phyloP scores from a whole-genome alignment of 192 early-diverging fungal species.

The Anaeromyces robustus region DNA sequence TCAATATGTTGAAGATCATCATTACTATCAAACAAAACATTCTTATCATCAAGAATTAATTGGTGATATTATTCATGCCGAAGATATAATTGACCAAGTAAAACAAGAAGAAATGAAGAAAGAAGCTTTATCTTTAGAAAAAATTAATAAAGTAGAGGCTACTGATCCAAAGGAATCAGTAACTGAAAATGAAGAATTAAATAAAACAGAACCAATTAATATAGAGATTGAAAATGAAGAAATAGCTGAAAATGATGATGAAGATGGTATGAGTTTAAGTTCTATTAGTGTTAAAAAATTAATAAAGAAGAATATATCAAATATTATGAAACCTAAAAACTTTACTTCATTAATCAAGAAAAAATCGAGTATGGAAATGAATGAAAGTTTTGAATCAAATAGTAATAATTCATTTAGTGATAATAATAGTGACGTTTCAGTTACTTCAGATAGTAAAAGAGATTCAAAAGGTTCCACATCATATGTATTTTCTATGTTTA shows the following conservation, averaged over 20 bases:
- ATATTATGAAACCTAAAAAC: neutral
- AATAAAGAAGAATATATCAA: neutral
- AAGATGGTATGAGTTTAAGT: neutral
- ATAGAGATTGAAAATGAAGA: neutral
- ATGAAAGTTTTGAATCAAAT: neutral
- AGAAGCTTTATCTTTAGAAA: too few relatives aligned
- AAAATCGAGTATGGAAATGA: neutral
- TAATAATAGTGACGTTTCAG: neutral
- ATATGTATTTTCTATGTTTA: neutral
- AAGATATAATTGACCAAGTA: neutral
- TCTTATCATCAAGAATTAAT: neutral
- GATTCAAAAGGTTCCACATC: neutral
- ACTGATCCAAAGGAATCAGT: neutral
- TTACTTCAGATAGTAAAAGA: neutral
- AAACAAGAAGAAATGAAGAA: neutral
- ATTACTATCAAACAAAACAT: neutral
- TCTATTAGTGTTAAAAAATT: neutral
- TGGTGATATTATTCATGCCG: neutral
- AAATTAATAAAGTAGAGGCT: neutral
- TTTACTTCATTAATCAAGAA: neutral
- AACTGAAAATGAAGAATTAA: neutral
- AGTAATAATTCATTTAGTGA: neutral
- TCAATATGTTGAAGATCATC: neutral
- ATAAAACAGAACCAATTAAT: too few relatives aligned
- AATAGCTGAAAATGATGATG: neutral